Base-by-base conservation (phyloP, 2,329 filamentous ascomycete genomes). In the Penicillium vulpinum region DNA sequence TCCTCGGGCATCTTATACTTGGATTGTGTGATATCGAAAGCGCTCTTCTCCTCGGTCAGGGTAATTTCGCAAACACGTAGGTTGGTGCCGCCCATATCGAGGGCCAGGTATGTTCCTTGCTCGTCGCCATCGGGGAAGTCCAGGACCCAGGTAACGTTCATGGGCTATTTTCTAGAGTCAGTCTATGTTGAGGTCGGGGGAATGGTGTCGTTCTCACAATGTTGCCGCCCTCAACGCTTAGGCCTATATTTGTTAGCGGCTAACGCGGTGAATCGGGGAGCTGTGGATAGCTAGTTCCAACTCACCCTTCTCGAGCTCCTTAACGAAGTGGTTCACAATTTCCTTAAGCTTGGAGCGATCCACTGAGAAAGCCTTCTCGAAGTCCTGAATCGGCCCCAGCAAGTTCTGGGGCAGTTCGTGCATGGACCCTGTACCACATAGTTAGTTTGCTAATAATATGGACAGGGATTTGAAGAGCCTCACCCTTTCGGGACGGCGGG, bases 141-240 rank as follows among this genome's bases (percentile, higher is more conserved):
- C 86, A 96, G 92, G 62, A 95, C 92, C 93, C 93, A 97, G 54
- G 92, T 96, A 57, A 93, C 90, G 78, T 97, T 97, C 93, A 97
- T 97, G 58, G 93, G 92, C 91, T 96, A 52, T 29, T 22, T 11
- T 66, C 43, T 35, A n/a, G 56, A 66, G 63, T 64, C 56, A 57
- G 62, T 66, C 47, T 57, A 56, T 35, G 15, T 38, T 18, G 15
- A 10, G 16, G 4, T 40, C 46, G 16, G 26, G 33, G 21, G 24
- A 40, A 16, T 11, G 13, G 45, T 29, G 45, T 22, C 22, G 38
- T 48, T 39, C 90, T 82, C 76, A 96, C 91, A 76, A 99, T 97
- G 74, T 88, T 95, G 59, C 92, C 92, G 61, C 93, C 93, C 77
- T 96, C 88, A 57, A 92, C 88, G 53, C 84, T 89, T 52, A 97